Evolutionary conservation across 106 monocot genomes (phyloP).

Genomic region (Dendrobium huoshanense): DNA sequence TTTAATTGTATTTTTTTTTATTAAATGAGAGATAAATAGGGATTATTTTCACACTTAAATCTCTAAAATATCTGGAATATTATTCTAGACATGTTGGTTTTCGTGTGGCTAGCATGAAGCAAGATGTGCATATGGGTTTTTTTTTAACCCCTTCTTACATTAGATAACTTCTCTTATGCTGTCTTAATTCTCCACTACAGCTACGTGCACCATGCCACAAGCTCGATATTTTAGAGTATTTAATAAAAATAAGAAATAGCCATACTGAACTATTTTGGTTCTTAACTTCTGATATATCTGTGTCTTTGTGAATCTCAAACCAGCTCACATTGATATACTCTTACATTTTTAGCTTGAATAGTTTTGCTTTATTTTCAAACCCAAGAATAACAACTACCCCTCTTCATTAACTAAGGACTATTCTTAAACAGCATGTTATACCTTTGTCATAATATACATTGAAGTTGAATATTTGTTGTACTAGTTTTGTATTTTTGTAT

Average conservation of each 20-base stretch:
- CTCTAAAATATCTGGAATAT: neutral
- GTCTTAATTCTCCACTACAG: neutral
- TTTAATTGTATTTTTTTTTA: neutral
- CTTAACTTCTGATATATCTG: neutral
- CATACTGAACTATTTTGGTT: neutral
- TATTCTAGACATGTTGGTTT: neutral
- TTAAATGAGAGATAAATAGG: neutral
- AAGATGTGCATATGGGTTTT: neutral
- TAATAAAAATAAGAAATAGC: neutral
- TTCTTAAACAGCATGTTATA: too few species aligned
- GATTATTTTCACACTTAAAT: neutral
- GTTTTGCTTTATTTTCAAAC: neutral
- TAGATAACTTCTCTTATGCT: neutral
- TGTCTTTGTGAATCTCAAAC: neutral
- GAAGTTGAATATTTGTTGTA: too few species aligned
- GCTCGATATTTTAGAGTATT: neutral
- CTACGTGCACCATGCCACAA: neutral
- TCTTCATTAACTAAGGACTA: too few species aligned
- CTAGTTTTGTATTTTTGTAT: too few species aligned
- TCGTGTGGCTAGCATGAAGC: neutral
- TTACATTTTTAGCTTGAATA: neutral
- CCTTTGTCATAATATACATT: too few species aligned
- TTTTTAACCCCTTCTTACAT: neutral
- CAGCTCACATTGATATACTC: neutral
- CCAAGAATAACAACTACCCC: neutral